A percentile compares a stretch with the other conserved stretches of the same genome.
phyloP scores from a whole-genome alignment of 2,329 filamentous ascomycete species.

The Cercospora sp. region DNA sequence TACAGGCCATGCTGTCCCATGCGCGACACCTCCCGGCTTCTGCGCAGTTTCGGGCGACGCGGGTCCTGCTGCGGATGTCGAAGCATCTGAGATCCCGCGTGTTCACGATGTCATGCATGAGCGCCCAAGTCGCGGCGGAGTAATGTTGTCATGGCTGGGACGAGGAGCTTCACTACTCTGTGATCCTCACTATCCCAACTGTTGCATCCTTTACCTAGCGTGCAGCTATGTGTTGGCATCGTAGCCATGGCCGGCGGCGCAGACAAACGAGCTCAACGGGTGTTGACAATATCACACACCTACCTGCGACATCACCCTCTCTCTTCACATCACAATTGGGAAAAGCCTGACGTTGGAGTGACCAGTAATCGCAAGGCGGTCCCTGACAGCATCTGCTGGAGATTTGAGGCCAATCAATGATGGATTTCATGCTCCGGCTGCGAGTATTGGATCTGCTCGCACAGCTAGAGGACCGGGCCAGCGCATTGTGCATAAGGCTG shows the following conservation, averaged over 20 bases:
- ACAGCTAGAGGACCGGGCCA: slow-evolving; percentile 27
- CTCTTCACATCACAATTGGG: not conserved
- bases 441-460: slow-evolving; percentile 23
- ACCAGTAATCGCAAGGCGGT: slow-evolving; percentile 26
- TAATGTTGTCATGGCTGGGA: slow-evolving; percentile 10
- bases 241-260: slow-evolving; percentile 16
- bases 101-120: slow-evolving; percentile 19
- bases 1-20: slow-evolving; percentile 6
- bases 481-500: slow-evolving; percentile 29
- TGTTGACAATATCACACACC: not conserved
- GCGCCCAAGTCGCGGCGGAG: slow-evolving; percentile 11
- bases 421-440: slow-evolving; percentile 16
- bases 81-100: slow-evolving; percentile 13
- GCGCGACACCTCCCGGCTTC: not conserved
- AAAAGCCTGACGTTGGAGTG: slow-evolving; percentile 23
- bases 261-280: slow-evolving; percentile 8
- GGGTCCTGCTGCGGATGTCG: not conserved
- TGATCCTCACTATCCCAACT: slow-evolving; percentile 1
- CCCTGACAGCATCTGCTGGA: slow-evolving; percentile 22
- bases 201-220: slow-evolving; percentile 17
- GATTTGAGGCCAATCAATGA: slow-evolving; percentile 27
- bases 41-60: not conserved
- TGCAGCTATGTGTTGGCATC: slow-evolving; percentile 23
- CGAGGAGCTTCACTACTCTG: not conserved
- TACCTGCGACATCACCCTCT: not conserved